These are phyloP conservation scores for Dictyostelium capitatum DNA, from an alignment of 78 protist species.

Conservation along the genomic window DNA sequence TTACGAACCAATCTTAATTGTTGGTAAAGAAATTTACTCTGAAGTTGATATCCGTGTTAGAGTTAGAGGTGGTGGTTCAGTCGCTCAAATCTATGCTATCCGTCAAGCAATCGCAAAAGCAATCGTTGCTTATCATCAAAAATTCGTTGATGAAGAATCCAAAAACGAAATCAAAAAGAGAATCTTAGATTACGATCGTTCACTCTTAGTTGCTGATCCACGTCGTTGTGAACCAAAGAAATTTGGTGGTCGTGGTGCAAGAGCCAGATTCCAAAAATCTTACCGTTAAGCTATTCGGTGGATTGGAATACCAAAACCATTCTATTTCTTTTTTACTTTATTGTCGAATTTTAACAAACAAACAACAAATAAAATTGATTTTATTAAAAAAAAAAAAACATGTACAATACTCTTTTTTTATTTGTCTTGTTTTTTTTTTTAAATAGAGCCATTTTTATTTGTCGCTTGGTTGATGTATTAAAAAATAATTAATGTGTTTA, in stretches of 20 bases:
- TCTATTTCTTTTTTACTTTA: too few species aligned
- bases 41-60: conserved; percentile 98
- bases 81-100: conserved; percentile 98
- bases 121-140: conserved; percentile 99
- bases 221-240: conserved; percentile 99
- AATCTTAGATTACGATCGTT: conserved; percentile 96
- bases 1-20: conserved; percentile 97
- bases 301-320: too few species aligned
- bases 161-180: conserved; percentile 97
- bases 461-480: too few species aligned
- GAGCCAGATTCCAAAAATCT: conserved; percentile 99
- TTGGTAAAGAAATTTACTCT: conserved; percentile 95
- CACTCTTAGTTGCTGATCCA: conserved; percentile 99
- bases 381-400: too few species aligned
- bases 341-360: too few species aligned
- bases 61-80: conserved; percentile 99
- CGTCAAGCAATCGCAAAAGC: conserved; percentile 99
- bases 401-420: too few species aligned
- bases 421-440: too few species aligned
- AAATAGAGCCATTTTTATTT: too few species aligned
- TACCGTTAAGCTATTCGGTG: conserved; percentile 94
- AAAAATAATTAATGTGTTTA: too few species aligned
- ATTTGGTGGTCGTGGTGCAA: conserved; percentile 99
- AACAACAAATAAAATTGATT: too few species aligned
- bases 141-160: conserved; percentile 98